These are phyloP conservation scores for Heliamphora pulchella DNA, from an alignment of 179 eudicot species.

Conservation along the genomic window DNA sequence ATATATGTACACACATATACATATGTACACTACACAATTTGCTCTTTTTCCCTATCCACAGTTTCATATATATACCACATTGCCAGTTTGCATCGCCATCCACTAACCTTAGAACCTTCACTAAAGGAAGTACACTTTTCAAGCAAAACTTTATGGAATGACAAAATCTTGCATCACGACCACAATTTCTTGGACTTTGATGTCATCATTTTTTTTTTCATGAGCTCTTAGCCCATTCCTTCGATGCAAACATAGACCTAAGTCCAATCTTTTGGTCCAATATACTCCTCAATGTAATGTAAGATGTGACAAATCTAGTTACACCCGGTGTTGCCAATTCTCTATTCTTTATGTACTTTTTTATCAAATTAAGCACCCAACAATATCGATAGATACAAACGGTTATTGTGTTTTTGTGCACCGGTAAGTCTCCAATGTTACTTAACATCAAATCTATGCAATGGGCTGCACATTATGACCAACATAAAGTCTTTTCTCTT, in stretches of 20 bases:
- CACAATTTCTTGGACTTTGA: neutral
- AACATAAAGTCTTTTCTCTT: neutral
- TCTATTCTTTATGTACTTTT: neutral
- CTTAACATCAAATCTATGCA: neutral
- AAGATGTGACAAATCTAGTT: neutral
- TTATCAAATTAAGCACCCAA: neutral
- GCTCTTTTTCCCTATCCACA: neutral
- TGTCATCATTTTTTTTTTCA: neutral
- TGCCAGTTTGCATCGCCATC: neutral
- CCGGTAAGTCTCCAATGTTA: neutral
- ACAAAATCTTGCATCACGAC: neutral
- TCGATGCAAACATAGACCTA: neutral
- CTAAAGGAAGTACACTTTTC: neutral
- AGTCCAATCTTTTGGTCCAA: neutral
- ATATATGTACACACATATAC: no score
- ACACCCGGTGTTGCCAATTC: neutral
- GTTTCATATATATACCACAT: constrained; percentile 6
- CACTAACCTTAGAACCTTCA: neutral
- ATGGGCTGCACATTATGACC: neutral
- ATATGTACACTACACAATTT: neutral
- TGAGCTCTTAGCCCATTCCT: neutral
- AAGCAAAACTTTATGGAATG: neutral
- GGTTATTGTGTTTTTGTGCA: neutral
- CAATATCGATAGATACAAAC: neutral
- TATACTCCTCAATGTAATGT: neutral